Conservation (phyloP, 805 yeast genomes). For the Zygoascus tannicola region DNA sequence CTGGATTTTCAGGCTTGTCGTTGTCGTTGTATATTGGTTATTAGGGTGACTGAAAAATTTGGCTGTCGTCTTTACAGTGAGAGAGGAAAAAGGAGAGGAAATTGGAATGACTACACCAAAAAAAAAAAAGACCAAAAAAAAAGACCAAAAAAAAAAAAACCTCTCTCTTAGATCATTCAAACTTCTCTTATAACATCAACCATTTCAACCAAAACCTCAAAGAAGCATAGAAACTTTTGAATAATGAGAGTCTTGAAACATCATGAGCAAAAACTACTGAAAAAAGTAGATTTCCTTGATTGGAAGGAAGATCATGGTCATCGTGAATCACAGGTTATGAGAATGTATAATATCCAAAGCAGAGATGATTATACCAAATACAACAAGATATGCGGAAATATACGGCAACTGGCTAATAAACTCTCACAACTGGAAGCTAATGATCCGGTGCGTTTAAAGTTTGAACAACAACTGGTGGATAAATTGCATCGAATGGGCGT, state of each 20-base stretch:
- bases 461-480: constrained; percentile 79
- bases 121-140: no score
- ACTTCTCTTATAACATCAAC: no score
- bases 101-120: no score
- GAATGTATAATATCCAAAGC: constrained; percentile 85
- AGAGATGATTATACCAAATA: constrained; percentile 94
- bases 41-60: no score
- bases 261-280: constrained; percentile 90
- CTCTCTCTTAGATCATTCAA: no score
- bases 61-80: no score
- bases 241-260: constrained; percentile 69
- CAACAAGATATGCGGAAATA: constrained; percentile 85
- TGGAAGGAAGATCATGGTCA: constrained; percentile 97
- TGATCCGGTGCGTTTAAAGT: constrained; percentile 80
- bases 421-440: constrained; percentile 76
- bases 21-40: no score
- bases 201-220: no score
- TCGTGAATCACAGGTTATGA: constrained; percentile 93
- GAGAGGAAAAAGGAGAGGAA: no score
- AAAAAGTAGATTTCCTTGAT: constrained; percentile 91
- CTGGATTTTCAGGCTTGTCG: background rate
- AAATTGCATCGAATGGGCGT: constrained; percentile 86
- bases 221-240: no score
- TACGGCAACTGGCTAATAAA: constrained; percentile 78
- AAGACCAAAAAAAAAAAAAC: no score